Percentiles rank a stretch among this genome's conserved stretches.
phyloP scores from a whole-genome alignment of 257 asterid species.

The Pogostemon cablin region DNA sequence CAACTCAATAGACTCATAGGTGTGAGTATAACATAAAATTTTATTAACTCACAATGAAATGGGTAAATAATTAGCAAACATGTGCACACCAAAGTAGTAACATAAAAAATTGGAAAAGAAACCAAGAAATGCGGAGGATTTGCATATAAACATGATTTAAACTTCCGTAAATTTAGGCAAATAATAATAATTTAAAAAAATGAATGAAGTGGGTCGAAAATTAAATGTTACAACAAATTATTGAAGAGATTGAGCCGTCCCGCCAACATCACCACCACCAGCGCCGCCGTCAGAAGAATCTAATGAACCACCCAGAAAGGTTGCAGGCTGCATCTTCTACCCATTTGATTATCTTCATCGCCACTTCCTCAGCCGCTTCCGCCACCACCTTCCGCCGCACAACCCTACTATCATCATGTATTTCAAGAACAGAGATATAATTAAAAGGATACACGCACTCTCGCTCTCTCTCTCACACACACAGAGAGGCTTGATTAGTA shows the following conservation, averaged over 20 bases:
- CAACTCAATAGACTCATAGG: too few relatives aligned
- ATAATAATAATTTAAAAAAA: neutral
- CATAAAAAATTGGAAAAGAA: neutral
- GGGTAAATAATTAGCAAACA: too few relatives aligned
- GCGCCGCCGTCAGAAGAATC: constrained; percentile 28
- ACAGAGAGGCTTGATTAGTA: too few relatives aligned
- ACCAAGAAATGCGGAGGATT: constrained; percentile 12
- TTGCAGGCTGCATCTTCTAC: neutral
- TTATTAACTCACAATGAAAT: too few relatives aligned
- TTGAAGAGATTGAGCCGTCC: constrained; percentile 78
- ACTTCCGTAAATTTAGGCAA: too few relatives aligned
- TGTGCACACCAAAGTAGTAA: neutral
- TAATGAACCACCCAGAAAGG: constrained; percentile 25
- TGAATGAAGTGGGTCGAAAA: neutral
- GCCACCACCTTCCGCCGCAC: neutral
- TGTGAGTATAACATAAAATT: too few relatives aligned
- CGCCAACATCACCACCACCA: constrained; percentile 63
- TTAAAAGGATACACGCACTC: too few relatives aligned
- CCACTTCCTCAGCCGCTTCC: neutral
- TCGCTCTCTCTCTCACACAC: too few relatives aligned
- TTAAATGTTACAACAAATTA: constrained; percentile 3
- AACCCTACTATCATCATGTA: constrained; percentile 24
- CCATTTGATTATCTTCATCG: constrained; percentile 29
- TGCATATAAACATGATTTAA: constrained; percentile 30
- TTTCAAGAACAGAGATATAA: too few relatives aligned